Evolutionary conservation across 2,329 filamentous ascomycete genomes (phyloP).

Genomic region (Colletotrichum musicola): DNA sequence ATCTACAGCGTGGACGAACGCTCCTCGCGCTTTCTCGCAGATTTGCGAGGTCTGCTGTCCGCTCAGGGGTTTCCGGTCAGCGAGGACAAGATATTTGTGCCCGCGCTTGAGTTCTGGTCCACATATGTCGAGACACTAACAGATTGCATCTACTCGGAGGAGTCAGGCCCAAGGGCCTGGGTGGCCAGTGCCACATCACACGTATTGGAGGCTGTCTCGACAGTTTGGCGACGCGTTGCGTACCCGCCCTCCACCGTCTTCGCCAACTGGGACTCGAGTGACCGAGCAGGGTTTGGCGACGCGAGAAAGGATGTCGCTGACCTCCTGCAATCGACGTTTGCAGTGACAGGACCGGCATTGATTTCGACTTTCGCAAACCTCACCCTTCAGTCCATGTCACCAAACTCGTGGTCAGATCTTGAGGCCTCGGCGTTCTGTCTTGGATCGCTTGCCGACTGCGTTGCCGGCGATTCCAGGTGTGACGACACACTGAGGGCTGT

Average conservation of each 20-base stretch:
- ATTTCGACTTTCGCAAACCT: constrained; percentile 69
- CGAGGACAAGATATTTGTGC: constrained; percentile 81
- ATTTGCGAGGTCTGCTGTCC: constrained; percentile 74
- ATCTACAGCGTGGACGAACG: constrained; percentile 65
- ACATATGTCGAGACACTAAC: constrained; percentile 78
- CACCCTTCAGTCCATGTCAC: constrained; percentile 62
- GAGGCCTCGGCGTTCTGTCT: constrained; percentile 74
- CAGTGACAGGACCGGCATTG: constrained; percentile 68
- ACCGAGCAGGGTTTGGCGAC: constrained; percentile 75
- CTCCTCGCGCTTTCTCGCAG: constrained; percentile 66
- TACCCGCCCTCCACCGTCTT: constrained; percentile 72
- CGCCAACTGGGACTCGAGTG: constrained; percentile 76
- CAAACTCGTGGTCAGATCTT: constrained; percentile 68
- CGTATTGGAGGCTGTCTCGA: constrained; percentile 73
- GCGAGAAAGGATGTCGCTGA: constrained; percentile 85
- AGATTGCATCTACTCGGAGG: constrained; percentile 67
- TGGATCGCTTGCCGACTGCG: constrained; percentile 75
- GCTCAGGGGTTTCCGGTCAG: constrained; percentile 75
- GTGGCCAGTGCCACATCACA: constrained; percentile 68
- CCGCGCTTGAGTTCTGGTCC: constrained; percentile 85
- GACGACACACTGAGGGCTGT: constrained; percentile 72
- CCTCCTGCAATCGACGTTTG: constrained; percentile 78
- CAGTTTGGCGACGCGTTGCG: constrained; percentile 76
- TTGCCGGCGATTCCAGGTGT: constrained; percentile 67
- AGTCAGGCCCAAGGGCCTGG: constrained; percentile 64